Evolutionary conservation across 768 basidiomycete species (phyloP).

Genomic region (Amanita inopinata): DNA sequence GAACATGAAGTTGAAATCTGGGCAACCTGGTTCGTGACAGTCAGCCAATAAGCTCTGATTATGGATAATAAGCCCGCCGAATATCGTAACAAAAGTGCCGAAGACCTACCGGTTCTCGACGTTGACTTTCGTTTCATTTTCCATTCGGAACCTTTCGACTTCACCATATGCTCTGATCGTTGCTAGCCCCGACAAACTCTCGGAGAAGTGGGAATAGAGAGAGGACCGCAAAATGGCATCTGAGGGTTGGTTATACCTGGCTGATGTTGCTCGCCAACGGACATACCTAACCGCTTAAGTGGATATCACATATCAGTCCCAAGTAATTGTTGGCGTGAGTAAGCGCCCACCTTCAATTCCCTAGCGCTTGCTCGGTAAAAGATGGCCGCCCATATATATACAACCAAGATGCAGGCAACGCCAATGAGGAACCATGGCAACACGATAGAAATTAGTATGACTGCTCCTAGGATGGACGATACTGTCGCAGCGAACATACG

Average conservation of each 20-base stretch:
- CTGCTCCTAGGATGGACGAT: constrained; percentile 59
- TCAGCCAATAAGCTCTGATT: constrained; percentile 74
- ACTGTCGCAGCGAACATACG: constrained; percentile 63
- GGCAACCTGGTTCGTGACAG: constrained; percentile 66
- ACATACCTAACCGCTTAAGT: constrained; percentile 44
- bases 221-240: constrained; percentile 83
- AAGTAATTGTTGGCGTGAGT: constrained; percentile 3
- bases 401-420: constrained; percentile 43
- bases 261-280: background rate
- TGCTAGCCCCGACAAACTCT: constrained; percentile 76
- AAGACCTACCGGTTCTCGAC: constrained; percentile 65
- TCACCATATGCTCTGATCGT: constrained; percentile 89
- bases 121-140: constrained; percentile 71
- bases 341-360: constrained; percentile 60
- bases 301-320: background rate
- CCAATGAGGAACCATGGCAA: constrained; percentile 82
- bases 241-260: constrained; percentile 14
- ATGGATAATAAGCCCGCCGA: constrained; percentile 1
- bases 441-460: constrained; percentile 69
- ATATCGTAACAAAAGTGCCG: background rate
- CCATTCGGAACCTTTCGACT: constrained; percentile 57
- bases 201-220: constrained; percentile 88
- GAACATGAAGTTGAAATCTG: background rate
- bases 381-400: constrained; percentile 62
- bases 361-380: constrained; percentile 85